phyloP scores from a whole-genome alignment of 2,329 filamentous ascomycete genomes.

The Aaosphaeria pasadenensis region DNA sequence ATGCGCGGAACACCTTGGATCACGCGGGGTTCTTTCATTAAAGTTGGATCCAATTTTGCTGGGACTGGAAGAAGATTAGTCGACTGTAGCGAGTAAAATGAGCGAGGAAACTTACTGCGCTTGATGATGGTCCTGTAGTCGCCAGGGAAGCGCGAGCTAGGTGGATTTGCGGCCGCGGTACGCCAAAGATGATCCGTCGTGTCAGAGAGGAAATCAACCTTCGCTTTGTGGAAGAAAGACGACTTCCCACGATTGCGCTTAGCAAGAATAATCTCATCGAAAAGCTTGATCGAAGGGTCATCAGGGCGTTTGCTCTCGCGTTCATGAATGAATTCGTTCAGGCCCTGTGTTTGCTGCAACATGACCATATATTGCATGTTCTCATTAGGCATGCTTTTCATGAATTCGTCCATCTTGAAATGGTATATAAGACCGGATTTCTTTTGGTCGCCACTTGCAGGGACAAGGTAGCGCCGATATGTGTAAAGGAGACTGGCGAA shows the following conservation, averaged over 20 bases:
- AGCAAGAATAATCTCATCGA: conserved; percentile 80
- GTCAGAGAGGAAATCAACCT: conserved; percentile 64
- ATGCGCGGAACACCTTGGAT: conserved; percentile 81
- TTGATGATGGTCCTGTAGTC: conserved; percentile 53
- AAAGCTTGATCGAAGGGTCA: conserved; percentile 68
- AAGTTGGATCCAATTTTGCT: conserved; percentile 74
- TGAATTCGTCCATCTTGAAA: conserved; percentile 66
- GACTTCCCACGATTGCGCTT: conserved; percentile 69
- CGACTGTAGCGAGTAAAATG: conserved; percentile 53
- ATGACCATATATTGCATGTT: conserved; percentile 62
- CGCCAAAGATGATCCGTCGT: conserved; percentile 78
- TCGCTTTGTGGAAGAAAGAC: conserved; percentile 61
- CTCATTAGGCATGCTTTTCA: conserved; percentile 62
- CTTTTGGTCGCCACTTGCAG: conserved; percentile 59
- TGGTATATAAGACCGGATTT: conserved; percentile 61
- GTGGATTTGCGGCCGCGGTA: conserved; percentile 57
- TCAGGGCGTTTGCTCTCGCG: conserved; percentile 64
- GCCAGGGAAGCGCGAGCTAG: conserved; percentile 52
- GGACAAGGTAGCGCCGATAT: conserved; percentile 61
- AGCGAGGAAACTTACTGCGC: conserved; percentile 45
- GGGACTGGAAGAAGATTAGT: conserved; percentile 64
- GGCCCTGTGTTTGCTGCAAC: conserved; percentile 65
- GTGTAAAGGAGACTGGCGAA: conserved; percentile 69
- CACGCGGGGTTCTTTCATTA: conserved; percentile 89
- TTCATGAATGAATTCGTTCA: conserved; percentile 84